phyloP scores from a whole-genome alignment of 225 moss, liverwort and hornwort genomes.

The Thuidium tamariscinum region DNA sequence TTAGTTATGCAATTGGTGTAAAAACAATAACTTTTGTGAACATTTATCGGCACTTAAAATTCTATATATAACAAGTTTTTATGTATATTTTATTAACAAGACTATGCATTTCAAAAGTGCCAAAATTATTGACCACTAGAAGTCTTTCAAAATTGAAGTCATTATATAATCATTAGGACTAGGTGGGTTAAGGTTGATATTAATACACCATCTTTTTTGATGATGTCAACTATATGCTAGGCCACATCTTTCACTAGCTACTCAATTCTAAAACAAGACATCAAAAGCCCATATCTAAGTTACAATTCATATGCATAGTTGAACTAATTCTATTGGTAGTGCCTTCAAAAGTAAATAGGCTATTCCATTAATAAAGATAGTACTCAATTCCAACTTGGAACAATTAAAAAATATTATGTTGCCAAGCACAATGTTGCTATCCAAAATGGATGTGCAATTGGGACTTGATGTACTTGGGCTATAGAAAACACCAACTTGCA shows the following conservation, averaged over 20 bases:
- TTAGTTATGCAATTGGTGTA: accelerated
- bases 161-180: background rate
- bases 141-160: background rate
- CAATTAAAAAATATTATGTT: too few species aligned
- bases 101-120: accelerated
- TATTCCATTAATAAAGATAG: too few species aligned
- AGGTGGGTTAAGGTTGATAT: background rate
- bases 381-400: too few species aligned
- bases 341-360: too few species aligned
- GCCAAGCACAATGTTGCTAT: too few species aligned
- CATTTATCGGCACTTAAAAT: too few species aligned
- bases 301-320: too few species aligned
- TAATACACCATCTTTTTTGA: background rate
- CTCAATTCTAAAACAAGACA: background rate
- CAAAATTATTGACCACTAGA: background rate
- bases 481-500: too few species aligned
- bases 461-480: too few species aligned
- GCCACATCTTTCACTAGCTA: background rate
- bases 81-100: background rate
- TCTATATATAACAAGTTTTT: background rate
- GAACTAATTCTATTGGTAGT: too few species aligned
- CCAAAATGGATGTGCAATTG: too few species aligned
- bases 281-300: too few species aligned
- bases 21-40: background rate
- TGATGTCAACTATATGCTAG: background rate